Evolutionary conservation across 192 early-diverging fungal genomes (phyloP), one percentile per base, ranked within the genome.

Genomic region (Dimargaris cristalligena): DNA sequence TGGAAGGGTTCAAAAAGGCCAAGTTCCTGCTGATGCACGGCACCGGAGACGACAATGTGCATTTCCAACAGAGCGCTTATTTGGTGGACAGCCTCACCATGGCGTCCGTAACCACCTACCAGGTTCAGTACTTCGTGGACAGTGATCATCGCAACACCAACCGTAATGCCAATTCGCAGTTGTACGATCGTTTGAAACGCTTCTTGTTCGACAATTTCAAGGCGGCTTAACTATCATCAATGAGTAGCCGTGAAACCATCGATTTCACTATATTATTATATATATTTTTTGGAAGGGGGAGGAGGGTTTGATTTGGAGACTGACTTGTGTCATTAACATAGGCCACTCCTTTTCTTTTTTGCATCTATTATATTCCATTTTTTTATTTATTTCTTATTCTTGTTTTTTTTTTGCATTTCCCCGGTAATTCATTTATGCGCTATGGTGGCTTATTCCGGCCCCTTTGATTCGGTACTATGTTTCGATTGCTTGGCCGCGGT

Each of bases 11-110:
- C 69, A 72, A 71, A 34, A 72, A 87, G 46, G 69, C 82, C 0
- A 69, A 81, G 32, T 96, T 85, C 66, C 72, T 98, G 33, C 64
- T 98, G 31, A 78, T 90, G 30, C 94, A 98, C 62, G 94, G 94
- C 11, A 87, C 87, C 0, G 92, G 78, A 28, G 94, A 98, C 72
- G 88, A 81, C 63, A 84, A 83, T 61, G 94, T 97, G 44, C 94
- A 97, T 65, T 82, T 94, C 58, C 92, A 95, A 68, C 89, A 97
- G 71, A 73, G 90, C 16, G 80, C 88, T 34, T 74, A 71, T 2
- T 74, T 97, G 23, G 73, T 89, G 22, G 89, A 86, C 65, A 63
- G 76, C 32, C 65, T 97, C 9, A 86, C 91, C n/a, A 66, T 77
- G 1, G 79, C 76, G 25, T 78, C 74, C 31, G 74, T 94, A 31